A percentile compares a stretch with the other conserved stretches of the same genome.
phyloP scores from a whole-genome alignment of 1,139 yeast species.

The Blastobotrys malaysiensis region DNA sequence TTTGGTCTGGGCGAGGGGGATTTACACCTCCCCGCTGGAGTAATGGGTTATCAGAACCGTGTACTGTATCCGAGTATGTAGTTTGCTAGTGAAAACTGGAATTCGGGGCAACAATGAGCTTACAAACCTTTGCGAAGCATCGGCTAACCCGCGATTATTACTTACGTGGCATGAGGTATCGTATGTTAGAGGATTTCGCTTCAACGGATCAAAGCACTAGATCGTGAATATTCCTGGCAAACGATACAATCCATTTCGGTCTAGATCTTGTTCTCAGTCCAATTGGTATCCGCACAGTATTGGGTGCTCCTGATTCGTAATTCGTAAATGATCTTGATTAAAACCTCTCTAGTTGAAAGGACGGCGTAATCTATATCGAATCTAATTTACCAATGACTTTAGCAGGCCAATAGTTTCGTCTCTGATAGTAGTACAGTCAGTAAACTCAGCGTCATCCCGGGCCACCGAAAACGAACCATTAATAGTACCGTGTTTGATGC shows the following conservation, averaged over 20 bases:
- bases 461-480: constrained; percentile 10
- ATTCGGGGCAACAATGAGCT: not conserved
- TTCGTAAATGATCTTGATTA: no score
- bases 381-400: not conserved
- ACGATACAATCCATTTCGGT: not conserved
- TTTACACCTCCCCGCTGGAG: not conserved
- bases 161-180: not conserved
- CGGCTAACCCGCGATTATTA: not conserved
- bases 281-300: no score
- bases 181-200: not conserved
- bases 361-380: not conserved
- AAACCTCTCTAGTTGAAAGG: no score
- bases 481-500: constrained; percentile 8
- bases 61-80: not conserved
- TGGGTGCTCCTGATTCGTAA: no score
- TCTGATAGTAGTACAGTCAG: constrained; percentile 1
- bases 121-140: not conserved
- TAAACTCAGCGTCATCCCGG: constrained; percentile 1
- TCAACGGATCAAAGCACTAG: not conserved
- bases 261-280: no score
- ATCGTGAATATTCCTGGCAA: not conserved
- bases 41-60: not conserved
- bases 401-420: constrained; percentile 2
- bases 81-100: not conserved
- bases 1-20: not conserved